Conservation (phyloP, 257 asterid genomes). For the Gentiana straminea region DNA sequence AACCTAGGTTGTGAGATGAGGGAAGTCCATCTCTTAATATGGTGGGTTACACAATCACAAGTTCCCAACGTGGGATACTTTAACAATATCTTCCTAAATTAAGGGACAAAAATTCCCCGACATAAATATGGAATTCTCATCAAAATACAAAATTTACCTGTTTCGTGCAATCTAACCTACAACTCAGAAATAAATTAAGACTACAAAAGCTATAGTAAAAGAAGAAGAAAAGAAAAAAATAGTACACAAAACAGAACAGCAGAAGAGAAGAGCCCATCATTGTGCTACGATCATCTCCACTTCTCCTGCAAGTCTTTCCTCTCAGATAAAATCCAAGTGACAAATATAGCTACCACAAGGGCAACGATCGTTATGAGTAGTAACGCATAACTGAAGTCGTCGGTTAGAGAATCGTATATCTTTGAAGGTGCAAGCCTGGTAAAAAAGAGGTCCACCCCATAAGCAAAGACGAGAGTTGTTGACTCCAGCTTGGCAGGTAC, state of each 20-base stretch:
- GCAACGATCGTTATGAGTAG: conserved; percentile 80
- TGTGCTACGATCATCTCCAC: conserved; percentile 62
- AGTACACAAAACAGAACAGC: not conserved
- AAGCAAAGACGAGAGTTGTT: conserved; percentile 80
- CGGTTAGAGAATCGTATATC: conserved; percentile 91
- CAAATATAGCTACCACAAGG: conserved; percentile 66
- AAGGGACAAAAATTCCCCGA: too few relatives aligned
- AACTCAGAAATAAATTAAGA: not conserved
- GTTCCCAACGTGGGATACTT: too few relatives aligned
- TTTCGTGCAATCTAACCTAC: too few relatives aligned
- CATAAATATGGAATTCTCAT: too few relatives aligned
- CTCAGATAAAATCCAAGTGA: conserved; percentile 91
- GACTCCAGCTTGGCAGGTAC: conserved; percentile 91
- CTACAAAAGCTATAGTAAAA: not conserved
- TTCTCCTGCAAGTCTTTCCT: conserved; percentile 93
- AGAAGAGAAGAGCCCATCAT: not conserved
- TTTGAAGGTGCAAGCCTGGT: conserved; percentile 89
- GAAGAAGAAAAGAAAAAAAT: not conserved
- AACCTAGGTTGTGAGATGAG: too few relatives aligned
- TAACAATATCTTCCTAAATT: too few relatives aligned
- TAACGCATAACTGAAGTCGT: conserved; percentile 90
- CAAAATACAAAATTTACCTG: too few relatives aligned
- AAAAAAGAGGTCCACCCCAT: conserved; percentile 88
- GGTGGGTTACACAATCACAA: too few relatives aligned
- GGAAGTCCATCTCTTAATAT: too few relatives aligned